These are phyloP conservation scores for Paramecium biaurelia DNA, from an alignment of 73 alveolate species.

Conservation along the genomic window DNA sequence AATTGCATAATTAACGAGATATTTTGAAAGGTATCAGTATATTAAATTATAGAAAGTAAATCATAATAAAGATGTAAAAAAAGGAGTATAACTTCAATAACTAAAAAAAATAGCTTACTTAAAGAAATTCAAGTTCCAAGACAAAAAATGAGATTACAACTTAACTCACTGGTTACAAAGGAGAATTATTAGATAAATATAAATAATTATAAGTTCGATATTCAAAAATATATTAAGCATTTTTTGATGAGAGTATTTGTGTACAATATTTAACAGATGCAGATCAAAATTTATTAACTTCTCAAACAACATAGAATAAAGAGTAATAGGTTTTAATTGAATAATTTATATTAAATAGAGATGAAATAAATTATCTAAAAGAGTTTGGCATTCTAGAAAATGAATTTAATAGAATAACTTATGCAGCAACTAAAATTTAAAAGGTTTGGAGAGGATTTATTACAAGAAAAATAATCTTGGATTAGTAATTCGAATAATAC, in stretches of 20 bases:
- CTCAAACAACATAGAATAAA: not conserved
- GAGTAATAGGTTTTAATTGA: not conserved
- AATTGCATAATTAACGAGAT: not conserved
- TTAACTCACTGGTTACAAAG: not conserved
- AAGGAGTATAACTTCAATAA: not conserved
- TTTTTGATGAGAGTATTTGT: not conserved
- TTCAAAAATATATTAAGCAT: not conserved
- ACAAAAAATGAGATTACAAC: not conserved
- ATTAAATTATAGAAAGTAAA: not conserved
- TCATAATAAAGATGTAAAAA: not conserved
- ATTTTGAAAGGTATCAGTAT: not conserved
- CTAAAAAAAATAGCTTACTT: not conserved
- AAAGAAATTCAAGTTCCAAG: not conserved
- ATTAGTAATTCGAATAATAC: not conserved
- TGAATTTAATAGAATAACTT: not conserved
- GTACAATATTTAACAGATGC: not conserved
- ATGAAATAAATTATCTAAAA: not conserved
- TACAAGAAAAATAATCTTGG: not conserved
- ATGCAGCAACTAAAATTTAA: not conserved
- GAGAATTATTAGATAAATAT: not conserved
- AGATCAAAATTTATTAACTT: not conserved
- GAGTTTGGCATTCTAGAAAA: not conserved
- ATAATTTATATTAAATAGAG: not conserved
- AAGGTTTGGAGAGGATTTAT: slow-evolving; percentile 16
- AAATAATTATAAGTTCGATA: not conserved